Percentiles rank a stretch among this genome's conserved stretches.
Evolutionary conservation across 768 basidiomycete species (phyloP).

Genomic region (Stropharia rugosoannulata): DNA sequence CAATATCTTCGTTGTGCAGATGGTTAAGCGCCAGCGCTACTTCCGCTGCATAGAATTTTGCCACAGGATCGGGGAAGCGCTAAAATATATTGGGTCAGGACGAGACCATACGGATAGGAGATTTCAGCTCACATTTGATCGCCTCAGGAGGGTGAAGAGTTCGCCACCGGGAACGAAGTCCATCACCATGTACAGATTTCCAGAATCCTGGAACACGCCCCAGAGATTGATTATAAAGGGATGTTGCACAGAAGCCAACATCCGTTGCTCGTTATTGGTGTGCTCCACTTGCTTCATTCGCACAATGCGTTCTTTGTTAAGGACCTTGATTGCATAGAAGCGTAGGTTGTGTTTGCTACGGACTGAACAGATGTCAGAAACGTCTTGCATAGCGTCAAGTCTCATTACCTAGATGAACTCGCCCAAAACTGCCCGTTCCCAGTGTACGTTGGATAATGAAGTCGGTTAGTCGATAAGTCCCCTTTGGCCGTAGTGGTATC

Average conservation of each 20-base stretch:
- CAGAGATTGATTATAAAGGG: conserved; percentile 96
- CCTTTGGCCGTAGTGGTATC: conserved; percentile 46
- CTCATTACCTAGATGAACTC: conserved; percentile 83
- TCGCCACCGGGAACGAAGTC: conserved; percentile 97
- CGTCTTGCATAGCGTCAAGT: not conserved
- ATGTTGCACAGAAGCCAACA: conserved; percentile 84
- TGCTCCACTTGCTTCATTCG: conserved; percentile 95
- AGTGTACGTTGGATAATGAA: conserved; percentile 81
- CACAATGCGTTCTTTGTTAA: conserved; percentile 91
- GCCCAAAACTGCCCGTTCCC: conserved; percentile 96
- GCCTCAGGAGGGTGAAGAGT: conserved; percentile 87
- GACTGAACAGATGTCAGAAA: conserved; percentile 43
- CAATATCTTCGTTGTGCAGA: conserved; percentile 82
- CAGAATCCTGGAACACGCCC: conserved; percentile 90
- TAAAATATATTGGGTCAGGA: conserved; percentile 30
- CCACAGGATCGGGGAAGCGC: conserved; percentile 95
- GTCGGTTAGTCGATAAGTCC: conserved; percentile 69
- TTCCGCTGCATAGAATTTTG: conserved; percentile 96
- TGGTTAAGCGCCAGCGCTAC: conserved; percentile 92
- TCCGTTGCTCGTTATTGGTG: conserved; percentile 91
- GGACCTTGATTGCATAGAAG: conserved; percentile 94
- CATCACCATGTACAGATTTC: conserved; percentile 98
- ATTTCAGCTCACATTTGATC: conserved; percentile 70
- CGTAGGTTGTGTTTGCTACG: conserved; percentile 93
- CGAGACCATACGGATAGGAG: conserved; percentile 8